Conservation (phyloP, 2,329 filamentous ascomycete genomes). For the Pyricularia sp. region DNA sequence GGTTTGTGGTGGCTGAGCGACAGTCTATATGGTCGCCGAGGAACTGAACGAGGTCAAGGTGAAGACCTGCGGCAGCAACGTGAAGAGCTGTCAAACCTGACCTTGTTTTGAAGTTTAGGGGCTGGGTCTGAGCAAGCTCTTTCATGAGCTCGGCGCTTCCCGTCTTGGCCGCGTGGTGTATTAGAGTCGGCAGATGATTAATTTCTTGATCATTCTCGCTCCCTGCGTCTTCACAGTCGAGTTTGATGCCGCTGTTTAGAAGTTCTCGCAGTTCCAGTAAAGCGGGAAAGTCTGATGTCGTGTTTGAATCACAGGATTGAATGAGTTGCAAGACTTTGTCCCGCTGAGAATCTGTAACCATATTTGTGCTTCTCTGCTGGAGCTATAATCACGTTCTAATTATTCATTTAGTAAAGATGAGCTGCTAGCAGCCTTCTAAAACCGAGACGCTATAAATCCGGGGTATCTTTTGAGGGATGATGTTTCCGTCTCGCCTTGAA, state of each 20-base stretch:
- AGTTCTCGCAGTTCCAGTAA: background rate
- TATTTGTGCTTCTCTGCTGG: background rate
- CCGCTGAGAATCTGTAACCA: background rate
- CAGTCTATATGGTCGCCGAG: background rate
- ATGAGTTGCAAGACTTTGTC: background rate
- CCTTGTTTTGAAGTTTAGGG: background rate
- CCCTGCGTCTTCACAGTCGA: background rate
- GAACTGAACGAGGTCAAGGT: background rate
- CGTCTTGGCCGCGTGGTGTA: background rate
- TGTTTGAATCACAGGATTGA: background rate
- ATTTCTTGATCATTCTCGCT: background rate
- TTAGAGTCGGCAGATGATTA: background rate
- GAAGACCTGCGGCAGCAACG: background rate
- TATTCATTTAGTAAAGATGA: background rate
- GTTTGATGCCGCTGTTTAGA: background rate
- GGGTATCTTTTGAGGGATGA: too few species aligned
- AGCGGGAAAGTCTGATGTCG: background rate
- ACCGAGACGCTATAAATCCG: too few species aligned
- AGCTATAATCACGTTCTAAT: background rate
- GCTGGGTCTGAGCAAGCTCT: background rate
- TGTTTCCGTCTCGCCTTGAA: background rate
- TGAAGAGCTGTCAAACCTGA: background rate
- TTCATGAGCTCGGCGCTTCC: background rate
- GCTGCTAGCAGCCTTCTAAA: background rate
- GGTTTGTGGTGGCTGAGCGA: background rate